A percentile compares a stretch with the other conserved stretches of the same genome.
These are phyloP conservation scores for Candida tunisiensis DNA, from an alignment of 1,139 yeast species.

Conservation along the genomic window DNA sequence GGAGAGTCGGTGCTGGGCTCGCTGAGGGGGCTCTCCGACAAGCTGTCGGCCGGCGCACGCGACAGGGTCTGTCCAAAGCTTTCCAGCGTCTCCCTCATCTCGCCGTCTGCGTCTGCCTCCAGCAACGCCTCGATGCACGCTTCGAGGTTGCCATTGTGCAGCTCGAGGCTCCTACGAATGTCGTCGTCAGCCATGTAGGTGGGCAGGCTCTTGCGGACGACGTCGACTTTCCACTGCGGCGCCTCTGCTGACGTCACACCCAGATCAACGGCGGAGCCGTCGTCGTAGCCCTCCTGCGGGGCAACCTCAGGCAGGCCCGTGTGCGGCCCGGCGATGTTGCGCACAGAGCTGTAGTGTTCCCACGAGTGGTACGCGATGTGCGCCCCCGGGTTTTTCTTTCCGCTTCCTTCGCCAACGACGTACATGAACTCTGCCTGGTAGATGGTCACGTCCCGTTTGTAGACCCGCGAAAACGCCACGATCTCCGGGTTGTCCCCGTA, in stretches of 20 bases:
- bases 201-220: constrained; percentile 11
- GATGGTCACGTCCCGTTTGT: constrained; percentile 16
- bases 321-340: constrained; percentile 22
- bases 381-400: no score
- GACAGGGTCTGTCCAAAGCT: no score
- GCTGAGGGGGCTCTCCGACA: no score
- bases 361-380: constrained; percentile 26
- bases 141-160: constrained; percentile 1
- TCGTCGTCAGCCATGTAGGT: constrained; percentile 3
- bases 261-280: constrained; percentile 3
- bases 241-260: constrained; percentile 2
- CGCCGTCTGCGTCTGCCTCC: constrained; percentile 2
- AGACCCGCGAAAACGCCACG: constrained; percentile 22
- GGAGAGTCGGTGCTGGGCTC: no score
- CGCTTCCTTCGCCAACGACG: constrained; percentile 12
- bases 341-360: constrained; percentile 26
- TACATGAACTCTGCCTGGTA: constrained; percentile 22
- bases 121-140: constrained; percentile 1
- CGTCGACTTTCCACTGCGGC: constrained; percentile 18
- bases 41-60: no score
- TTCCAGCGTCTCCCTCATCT: no score
- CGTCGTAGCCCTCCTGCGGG: constrained; percentile 5
- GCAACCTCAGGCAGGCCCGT: constrained; percentile 19
- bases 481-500: constrained; percentile 26
- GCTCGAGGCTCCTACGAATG: constrained; percentile 2